Base-by-base conservation (phyloP, 208 protist species). In the Acanthamoeba healyi region DNA sequence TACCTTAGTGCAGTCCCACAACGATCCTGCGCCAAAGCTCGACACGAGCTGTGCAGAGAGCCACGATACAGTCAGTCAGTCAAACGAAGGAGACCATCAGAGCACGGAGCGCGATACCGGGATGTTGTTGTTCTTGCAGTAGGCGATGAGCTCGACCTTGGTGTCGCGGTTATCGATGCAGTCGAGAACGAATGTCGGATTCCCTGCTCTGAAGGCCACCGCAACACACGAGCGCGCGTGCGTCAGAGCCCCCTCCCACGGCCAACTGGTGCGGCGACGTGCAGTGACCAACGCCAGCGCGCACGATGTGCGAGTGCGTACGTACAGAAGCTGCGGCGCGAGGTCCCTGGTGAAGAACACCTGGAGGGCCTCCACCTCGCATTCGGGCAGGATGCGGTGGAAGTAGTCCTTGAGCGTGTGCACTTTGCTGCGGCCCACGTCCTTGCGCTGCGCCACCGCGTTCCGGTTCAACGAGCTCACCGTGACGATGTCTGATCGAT, bases 111-210 rank as follows among this genome's bases (percentile, higher is more conserved):
- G n/a, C n/a, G 61, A 5, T 46, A 96, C 95, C 4, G 42, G 44
- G 24, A 96, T 63, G n/a, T 84, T 88, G 9, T 95, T 79, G 26
- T 38, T 26, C 12, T 91, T 38, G 38, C 95, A 96, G 51, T 81
- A 95, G 0, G 46, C 70, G 0, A 96, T 44, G 22, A 96, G 56
- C 14, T 79, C 70, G 0, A 96, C 95, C 38, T 96, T 96, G 51
- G 95, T 94, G 24, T 34, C 19, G 38, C 65, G 63, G 54, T 97
- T 94, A 54, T 96, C 96, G 19, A 97, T 97, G 65, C 95, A 96
- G 26, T 97, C 96, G 2, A 97, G 38, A 5, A 97, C 96, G n/a
- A 90, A 96, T 32, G 93, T 65, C 51, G 95, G 92, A 4, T 79
- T 84, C 1, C 63, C 92, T 26, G 22, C 17, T 9, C 70, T 79